Evolutionary conservation across 1,139 yeast genomes (phyloP).

Genomic region (Candida albicans): DNA sequence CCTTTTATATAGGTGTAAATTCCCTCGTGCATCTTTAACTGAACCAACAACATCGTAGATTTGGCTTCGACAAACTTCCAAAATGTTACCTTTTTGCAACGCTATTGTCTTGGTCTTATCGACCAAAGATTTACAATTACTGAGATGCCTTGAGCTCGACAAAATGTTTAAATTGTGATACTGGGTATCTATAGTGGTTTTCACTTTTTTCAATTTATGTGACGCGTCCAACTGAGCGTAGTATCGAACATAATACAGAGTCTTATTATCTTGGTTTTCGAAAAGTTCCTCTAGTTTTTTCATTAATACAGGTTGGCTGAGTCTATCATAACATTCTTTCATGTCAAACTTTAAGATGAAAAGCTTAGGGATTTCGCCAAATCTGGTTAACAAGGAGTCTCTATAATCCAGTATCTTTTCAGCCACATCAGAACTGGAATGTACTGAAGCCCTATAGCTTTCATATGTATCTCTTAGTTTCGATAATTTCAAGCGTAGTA

Average conservation of each 20-base stretch:
- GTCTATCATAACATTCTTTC: slow-evolving; percentile 73
- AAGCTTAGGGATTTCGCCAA: slow-evolving; percentile 34
- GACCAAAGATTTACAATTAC: slow-evolving; percentile 9
- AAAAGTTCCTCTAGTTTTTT: slow-evolving; percentile 28
- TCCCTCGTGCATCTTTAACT: slow-evolving; percentile 11
- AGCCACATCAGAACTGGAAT: slow-evolving; percentile 30
- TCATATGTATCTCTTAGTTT: slow-evolving; percentile 16
- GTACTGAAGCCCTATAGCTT: slow-evolving; percentile 17
- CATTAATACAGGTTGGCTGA: slow-evolving; percentile 53
- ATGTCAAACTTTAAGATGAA: slow-evolving; percentile 75
- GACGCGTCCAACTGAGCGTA: slow-evolving; percentile 10
- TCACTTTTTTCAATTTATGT: slow-evolving; percentile 8
- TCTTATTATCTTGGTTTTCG: slow-evolving; percentile 20
- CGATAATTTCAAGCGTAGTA: slow-evolving; percentile 14
- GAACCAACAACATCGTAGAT: slow-evolving; percentile 24
- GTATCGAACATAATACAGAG: slow-evolving; percentile 14
- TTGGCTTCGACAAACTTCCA: slow-evolving; percentile 25
- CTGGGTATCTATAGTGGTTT: slow-evolving; percentile 11
- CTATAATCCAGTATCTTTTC: slow-evolving; percentile 17
- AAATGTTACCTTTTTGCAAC: slow-evolving; percentile 24
- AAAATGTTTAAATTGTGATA: slow-evolving; percentile 10
- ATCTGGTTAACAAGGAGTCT: slow-evolving; percentile 16
- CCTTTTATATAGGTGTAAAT: slow-evolving; percentile 33
- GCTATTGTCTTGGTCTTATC: slow-evolving; percentile 31
- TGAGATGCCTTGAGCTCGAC: not conserved